These are phyloP conservation scores for Rhinocladiella similis DNA, from an alignment of 2,329 filamentous ascomycete genomes.

Conservation along the genomic window DNA sequence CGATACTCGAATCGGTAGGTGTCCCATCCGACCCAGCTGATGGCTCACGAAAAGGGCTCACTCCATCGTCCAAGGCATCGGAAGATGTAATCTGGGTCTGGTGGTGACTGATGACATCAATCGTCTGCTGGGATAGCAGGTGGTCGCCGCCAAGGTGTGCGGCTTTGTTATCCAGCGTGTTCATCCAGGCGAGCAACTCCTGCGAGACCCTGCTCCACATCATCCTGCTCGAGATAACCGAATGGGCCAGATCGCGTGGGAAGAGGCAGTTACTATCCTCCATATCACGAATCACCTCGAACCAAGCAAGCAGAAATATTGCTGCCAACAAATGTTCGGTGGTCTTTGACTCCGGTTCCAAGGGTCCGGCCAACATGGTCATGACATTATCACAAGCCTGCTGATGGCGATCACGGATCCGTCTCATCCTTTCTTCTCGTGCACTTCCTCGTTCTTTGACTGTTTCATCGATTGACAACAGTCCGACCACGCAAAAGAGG, in stretches of 20 bases:
- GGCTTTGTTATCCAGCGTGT: slow-evolving; percentile 7
- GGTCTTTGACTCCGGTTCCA: background rate
- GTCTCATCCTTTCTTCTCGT: background rate
- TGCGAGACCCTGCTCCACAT: background rate
- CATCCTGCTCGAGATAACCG: background rate
- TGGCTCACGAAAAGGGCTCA: background rate
- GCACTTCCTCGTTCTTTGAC: background rate
- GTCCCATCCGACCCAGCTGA: background rate
- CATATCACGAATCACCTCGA: slow-evolving; percentile 5
- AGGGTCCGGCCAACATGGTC: background rate
- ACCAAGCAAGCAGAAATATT: slow-evolving; percentile 5
- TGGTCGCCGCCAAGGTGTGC: slow-evolving; percentile 3
- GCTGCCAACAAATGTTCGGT: background rate
- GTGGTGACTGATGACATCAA: slow-evolving; percentile 1
- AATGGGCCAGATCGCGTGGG: slow-evolving; percentile 1
- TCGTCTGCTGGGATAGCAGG: slow-evolving; percentile 1
- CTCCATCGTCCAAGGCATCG: background rate
- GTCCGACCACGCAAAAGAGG: background rate
- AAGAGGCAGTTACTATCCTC: background rate
- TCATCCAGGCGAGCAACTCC: slow-evolving; percentile 2
- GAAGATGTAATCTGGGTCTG: slow-evolving; percentile 1
- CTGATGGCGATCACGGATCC: background rate
- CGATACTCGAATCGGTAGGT: background rate
- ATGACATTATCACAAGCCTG: background rate
- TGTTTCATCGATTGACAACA: background rate